Evolutionary conservation across 805 yeast species (phyloP).

Genomic region (Kuraishia hungarica): DNA sequence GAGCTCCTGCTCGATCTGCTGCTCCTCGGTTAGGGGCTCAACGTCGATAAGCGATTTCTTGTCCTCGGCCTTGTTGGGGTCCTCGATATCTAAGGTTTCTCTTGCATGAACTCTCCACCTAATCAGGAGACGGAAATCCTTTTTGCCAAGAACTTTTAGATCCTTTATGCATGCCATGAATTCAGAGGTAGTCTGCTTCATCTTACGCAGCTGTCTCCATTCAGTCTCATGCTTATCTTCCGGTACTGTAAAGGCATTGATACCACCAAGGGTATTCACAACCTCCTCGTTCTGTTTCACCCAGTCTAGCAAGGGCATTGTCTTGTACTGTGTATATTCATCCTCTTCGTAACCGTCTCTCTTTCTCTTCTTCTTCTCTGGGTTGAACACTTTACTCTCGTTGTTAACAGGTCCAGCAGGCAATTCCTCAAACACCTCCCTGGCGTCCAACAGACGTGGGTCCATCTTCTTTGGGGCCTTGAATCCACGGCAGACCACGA

Average conservation of each 20-base stretch:
- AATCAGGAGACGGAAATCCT: slow-evolving; percentile 78
- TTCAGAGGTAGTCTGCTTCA: slow-evolving; percentile 74
- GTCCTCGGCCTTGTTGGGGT: slow-evolving; percentile 28
- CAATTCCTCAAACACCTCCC: slow-evolving; percentile 89
- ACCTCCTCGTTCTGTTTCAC: slow-evolving; percentile 68
- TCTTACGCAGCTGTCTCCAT: slow-evolving; percentile 60
- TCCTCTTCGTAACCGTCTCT: slow-evolving; percentile 98
- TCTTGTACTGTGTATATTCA: slow-evolving; percentile 66
- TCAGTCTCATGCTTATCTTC: slow-evolving; percentile 55
- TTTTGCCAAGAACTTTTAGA: slow-evolving; percentile 87
- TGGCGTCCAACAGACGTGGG: slow-evolving; percentile 86
- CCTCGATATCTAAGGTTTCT: slow-evolving; percentile 61
- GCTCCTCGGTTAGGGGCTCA: slow-evolving; percentile 77
- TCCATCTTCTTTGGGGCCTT: slow-evolving; percentile 95
- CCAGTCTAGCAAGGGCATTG: slow-evolving; percentile 71
- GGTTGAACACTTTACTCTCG: slow-evolving; percentile 91
- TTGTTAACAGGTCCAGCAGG: slow-evolving; percentile 66
- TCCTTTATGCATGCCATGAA: slow-evolving; percentile 80
- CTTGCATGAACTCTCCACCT: slow-evolving; percentile 89
- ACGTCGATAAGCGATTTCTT: slow-evolving; percentile 45
- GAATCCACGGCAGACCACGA: slow-evolving; percentile 92
- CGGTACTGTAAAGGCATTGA: slow-evolving; percentile 47
- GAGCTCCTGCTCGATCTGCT: slow-evolving; percentile 79
- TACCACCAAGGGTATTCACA: slow-evolving; percentile 69
- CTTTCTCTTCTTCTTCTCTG: slow-evolving; percentile 81